These are phyloP conservation scores for Melampsora americana DNA, from an alignment of 1,284 basidiomycete species.

Conservation along the genomic window DNA sequence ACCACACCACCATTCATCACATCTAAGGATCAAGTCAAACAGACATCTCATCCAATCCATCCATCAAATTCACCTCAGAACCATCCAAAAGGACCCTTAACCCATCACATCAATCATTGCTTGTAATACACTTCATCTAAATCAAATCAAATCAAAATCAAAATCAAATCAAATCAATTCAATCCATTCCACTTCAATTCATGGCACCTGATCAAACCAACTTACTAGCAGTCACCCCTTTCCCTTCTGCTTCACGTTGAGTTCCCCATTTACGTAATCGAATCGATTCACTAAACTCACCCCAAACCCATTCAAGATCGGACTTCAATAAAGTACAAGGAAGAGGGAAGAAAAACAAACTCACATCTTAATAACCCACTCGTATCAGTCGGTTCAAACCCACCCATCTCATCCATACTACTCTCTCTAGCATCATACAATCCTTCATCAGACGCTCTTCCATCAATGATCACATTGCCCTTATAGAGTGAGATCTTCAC, in stretches of 20 bases:
- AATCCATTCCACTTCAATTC: not conserved
- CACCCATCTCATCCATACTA: slow-evolving; percentile 99
- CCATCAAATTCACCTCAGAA: no score
- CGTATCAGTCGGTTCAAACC: slow-evolving; percentile 89
- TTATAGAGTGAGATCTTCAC: slow-evolving; percentile 91
- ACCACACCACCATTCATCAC: no score
- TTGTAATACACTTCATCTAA: no score
- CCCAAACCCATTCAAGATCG: no score
- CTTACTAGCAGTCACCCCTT: slow-evolving; percentile 29
- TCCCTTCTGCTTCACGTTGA: slow-evolving; percentile 38
- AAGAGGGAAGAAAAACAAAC: slow-evolving; percentile 1
- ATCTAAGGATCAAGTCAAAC: no score
- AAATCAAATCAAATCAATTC: no score
- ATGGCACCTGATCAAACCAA: not conserved
- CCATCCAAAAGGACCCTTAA: no score
- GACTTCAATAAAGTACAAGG: no score
- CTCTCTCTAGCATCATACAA: slow-evolving; percentile 94
- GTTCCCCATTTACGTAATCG: slow-evolving; percentile 40
- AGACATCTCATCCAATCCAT: no score
- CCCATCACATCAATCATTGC: no score
- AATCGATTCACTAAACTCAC: slow-evolving; percentile 40
- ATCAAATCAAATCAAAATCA: no score
- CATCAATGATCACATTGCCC: slow-evolving; percentile 92
- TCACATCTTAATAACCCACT: slow-evolving; percentile 49
- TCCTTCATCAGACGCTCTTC: slow-evolving; percentile 84